Evolutionary conservation across 257 asterid genomes (phyloP), one percentile per base, ranked within the genome.

Genomic region (Ilex asprella): DNA sequence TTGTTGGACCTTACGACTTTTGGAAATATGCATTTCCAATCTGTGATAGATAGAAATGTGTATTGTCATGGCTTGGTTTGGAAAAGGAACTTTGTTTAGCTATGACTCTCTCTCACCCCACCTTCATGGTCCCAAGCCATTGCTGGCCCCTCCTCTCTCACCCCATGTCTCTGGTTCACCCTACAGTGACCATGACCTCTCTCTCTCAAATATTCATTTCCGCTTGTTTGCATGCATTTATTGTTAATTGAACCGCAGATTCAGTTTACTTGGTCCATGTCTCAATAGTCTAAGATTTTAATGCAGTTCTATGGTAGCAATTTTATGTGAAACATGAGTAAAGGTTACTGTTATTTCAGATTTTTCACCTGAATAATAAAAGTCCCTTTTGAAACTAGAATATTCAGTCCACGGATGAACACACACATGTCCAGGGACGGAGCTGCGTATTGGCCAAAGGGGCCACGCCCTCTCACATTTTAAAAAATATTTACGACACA

Each of bases 111-210:
- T 68, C 71, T 68, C 76, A 69, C 56, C 62, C 63, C 74, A 50
- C 62, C 30, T 67, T 29, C 61, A 76, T 82, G 87, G 91, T 78
- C 89, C 95, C 84, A 72, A 74, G 21, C 63, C 70, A 60, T 61
- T 31, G 61, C 65, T 69, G 82, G 73, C 59, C 76, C 77, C 72
- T 69, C 64, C 63, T 2, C 56, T 74, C 56, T 74, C 70, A 67
- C 73, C 50, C 74, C 62, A 59, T 82, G 95, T 87, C 86, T 73
- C 83, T 75, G 63, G 82, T 82, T 82, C 80, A 72, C 85, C 89
- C 89, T 75, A 82, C 95, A 82, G 7, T 63, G 75, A 82, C 64
- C 73, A 65, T 66, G 79, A 80, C 72, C 66, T 27, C 65, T 55
- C 54, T 50, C 72, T 35, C 61, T 44, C 43, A 54, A 44, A 35